Evolutionary conservation across 441 rosid genomes (phyloP), one percentile per base, ranked within the genome.

Genomic region (Brassica hybrid): DNA sequence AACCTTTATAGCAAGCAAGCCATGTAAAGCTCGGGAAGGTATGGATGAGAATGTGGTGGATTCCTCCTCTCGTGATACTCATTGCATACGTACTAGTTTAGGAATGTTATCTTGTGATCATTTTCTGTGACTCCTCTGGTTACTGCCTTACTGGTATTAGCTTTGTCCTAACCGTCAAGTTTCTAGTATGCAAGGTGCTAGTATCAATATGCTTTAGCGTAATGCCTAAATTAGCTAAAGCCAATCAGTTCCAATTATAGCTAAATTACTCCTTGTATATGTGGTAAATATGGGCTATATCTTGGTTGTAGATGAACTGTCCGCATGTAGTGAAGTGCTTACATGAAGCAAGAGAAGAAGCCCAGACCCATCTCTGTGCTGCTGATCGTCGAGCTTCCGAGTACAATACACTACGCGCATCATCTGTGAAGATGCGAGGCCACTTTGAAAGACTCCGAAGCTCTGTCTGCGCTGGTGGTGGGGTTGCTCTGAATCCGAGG

Each of bases 261-360:
- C 68, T 67, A 67, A 50, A 1, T 38, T 17, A 21, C 14, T 14
- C 38, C 18, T 12, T 9, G 18, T 67, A 10, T 45, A 36, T 60
- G 75, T 50, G 79, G 30, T 77, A 38, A 27, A 4, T 52, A 17
- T 71, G 45, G 7, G 21, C 32, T 21, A 21, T 71, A 41, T 69
- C 63, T 72, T 56, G 75, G 74, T 36, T 72, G 84, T 88, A 96
- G 99, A 91, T 96, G 98, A 96, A 96, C 77, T 91, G 97, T 78
- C 98, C 96, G 64, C 98, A 91, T 87, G 83, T 96, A 81, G 99
- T 92, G 86, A 96, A 94, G 79, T 91, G 94, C 83, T 87, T 96
- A 85, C 98, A 96, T 82, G 97, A 96, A 84, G 98, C 98, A 81
- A 92, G 99, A 86, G 91, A 94, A 83, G 98, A 92, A 86, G 98